Evolutionary conservation across 257 asterid species (phyloP).

Genomic region (Capsicum chinense): DNA sequence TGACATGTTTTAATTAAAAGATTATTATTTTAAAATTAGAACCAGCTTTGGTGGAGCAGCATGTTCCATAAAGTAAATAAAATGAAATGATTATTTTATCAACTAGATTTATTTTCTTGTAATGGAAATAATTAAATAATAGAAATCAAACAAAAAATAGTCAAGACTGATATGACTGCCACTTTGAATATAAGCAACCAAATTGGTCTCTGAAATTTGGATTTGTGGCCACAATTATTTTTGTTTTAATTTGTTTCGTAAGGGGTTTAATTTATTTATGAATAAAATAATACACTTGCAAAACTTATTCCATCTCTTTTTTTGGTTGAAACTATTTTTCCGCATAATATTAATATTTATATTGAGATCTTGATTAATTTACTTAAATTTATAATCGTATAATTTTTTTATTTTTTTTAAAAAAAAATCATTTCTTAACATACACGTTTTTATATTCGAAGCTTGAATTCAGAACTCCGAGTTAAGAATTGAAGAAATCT

Average conservation of each 20-base stretch:
- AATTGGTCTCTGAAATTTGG: neutral
- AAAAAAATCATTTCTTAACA: too few relatives aligned
- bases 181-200: constrained; percentile 1
- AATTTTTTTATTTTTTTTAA: too few relatives aligned
- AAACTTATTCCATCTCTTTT: neutral
- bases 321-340: too few relatives aligned
- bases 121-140: neutral
- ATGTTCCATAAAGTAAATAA: neutral
- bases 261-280: neutral
- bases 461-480: too few relatives aligned
- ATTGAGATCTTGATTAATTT: too few relatives aligned
- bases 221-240: neutral
- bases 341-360: too few relatives aligned
- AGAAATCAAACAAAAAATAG: neutral
- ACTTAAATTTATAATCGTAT: too few relatives aligned
- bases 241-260: neutral
- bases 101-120: neutral
- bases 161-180: neutral
- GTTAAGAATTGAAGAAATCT: too few relatives aligned
- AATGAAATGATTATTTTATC: constrained; percentile 1
- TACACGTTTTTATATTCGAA: too few relatives aligned
- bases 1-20: too few relatives aligned
- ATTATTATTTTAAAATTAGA: too few relatives aligned
- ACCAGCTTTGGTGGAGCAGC: neutral
- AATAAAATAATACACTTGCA: neutral